Evolutionary conservation across 495 filamentous ascomycete species (phyloP), one percentile per base, ranked within the genome.

Genomic region (Pseudotulostoma volvatum): DNA sequence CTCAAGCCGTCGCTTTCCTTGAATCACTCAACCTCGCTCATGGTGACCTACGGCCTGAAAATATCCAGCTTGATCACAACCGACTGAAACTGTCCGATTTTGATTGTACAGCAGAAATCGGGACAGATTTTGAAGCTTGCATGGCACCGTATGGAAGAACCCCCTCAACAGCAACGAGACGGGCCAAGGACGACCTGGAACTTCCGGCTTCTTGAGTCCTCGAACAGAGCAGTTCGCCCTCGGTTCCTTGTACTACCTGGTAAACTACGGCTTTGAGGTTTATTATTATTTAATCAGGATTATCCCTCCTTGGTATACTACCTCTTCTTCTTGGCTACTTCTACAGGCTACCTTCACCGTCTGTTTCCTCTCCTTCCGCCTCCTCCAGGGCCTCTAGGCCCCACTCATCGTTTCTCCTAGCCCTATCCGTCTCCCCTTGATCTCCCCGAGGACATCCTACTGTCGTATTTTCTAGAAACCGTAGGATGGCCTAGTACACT

Each of bases 11-110:
- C 34, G 52, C 58, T 39, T 61, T 55, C 34, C 42, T 60, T 3
- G 55, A 59, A 55, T 61, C 55, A 1, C 57, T 61, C 20, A 46
- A 49, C 20, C 51, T 62, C 31, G 55, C 59, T 31, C 57, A 62
- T 47, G 48, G 50, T 14, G 52, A 59, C 36, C 40, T 55, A 43
- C 46, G 50, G 25, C 56, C 56, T 34, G 50, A 55, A 42, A 59
- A 59, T 40, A 43, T 56, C 9, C 34, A 52, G 9, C 34, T 56
- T 44, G 51, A 54, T 43, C 43, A 44, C 9, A 39, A 56, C 33
- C 46, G 43, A 40, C 20, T 56, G 9, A 54, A 59, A 18, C 17
- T 60, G 25, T 45, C 50, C 2, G 55, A 60, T 23, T 54, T 55
- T 41, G 55, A 55, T 42, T 51, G 44, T 39, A 48, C 56, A 13